A percentile compares a stretch with the other conserved stretches of the same genome.
phyloP scores from a whole-genome alignment of 108 stramenopile species.

The Cyclostephanos tholiformis region DNA sequence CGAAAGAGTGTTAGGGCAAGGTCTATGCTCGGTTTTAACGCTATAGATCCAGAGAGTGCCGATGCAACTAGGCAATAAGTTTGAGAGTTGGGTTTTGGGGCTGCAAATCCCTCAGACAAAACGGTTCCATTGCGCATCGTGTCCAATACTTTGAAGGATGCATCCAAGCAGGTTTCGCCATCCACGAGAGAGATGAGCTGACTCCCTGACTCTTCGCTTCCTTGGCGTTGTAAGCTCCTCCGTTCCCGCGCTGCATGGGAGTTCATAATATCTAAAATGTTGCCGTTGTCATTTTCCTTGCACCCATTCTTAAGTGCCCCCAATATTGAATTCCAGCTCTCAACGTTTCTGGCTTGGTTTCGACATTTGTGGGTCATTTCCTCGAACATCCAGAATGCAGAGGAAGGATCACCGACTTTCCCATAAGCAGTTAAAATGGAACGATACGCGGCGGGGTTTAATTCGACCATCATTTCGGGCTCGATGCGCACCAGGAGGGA shows the following conservation, averaged over 20 bases:
- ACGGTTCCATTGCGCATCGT: slow-evolving; percentile 46
- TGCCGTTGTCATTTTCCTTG: not conserved
- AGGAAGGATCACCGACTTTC: slow-evolving; percentile 58
- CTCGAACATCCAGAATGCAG: slow-evolving; percentile 68
- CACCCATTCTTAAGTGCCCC: slow-evolving; percentile 53
- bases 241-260: slow-evolving; percentile 20
- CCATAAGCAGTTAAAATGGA: slow-evolving; percentile 68
- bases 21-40: slow-evolving; percentile 14
- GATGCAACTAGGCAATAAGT: slow-evolving; percentile 74
- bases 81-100: slow-evolving; percentile 67
- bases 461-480: slow-evolving; percentile 17
- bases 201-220: slow-evolving; percentile 7
- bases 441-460: slow-evolving; percentile 57
- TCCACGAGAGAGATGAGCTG: slow-evolving; percentile 42
- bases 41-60: slow-evolving; percentile 29
- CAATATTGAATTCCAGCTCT: slow-evolving; percentile 70
- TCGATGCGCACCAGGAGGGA: slow-evolving; percentile 40
- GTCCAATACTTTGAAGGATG: slow-evolving; percentile 49
- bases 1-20: slow-evolving; percentile 34
- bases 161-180: slow-evolving; percentile 53
- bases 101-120: slow-evolving; percentile 5
- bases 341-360: slow-evolving; percentile 29
- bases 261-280: slow-evolving; percentile 21
- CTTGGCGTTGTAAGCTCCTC: not conserved
- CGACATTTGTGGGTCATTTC: slow-evolving; percentile 24